A percentile compares a stretch with the other conserved stretches of the same genome.
Conservation (phyloP, 805 yeast species). For the Jamesozyma lodderae region DNA sequence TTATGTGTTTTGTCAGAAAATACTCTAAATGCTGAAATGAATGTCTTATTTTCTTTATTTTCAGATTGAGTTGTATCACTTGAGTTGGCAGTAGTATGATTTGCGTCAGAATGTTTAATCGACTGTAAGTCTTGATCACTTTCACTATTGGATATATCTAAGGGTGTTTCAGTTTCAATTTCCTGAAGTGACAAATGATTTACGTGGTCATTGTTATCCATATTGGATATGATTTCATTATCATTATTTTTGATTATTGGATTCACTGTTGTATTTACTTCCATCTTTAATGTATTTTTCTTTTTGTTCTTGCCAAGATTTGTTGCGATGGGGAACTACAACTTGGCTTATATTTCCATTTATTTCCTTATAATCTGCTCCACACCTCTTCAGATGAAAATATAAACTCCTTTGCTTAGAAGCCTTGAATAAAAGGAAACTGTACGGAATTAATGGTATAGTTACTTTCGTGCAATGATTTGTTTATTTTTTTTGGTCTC, state of each 20-base stretch:
- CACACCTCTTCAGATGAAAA: no score
- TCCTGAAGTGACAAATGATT: no score
- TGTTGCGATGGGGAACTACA: background rate
- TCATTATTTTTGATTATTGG: constrained; percentile 10
- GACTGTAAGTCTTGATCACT: constrained; percentile 1
- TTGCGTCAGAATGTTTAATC: constrained; percentile 1
- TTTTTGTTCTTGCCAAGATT: no score
- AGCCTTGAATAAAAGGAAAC: no score
- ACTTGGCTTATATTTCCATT: no score
- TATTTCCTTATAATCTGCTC: no score
- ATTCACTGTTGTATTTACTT: constrained; percentile 19
- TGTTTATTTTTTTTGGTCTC: no score
- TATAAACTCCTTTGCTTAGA: no score
- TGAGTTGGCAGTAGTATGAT: background rate
- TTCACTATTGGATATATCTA: background rate
- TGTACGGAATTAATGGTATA: no score
- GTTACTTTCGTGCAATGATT: no score
- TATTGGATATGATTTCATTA: background rate
- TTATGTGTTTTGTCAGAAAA: background rate
- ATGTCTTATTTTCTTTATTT: background rate
- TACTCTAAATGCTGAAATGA: background rate
- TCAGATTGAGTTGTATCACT: constrained; percentile 2
- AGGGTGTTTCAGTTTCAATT: constrained; percentile 1
- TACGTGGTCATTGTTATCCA: background rate
- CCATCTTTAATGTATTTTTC: constrained; percentile 1